phyloP scores from a whole-genome alignment of 192 early-diverging fungal species.

The Backusella tarrabulga region DNA sequence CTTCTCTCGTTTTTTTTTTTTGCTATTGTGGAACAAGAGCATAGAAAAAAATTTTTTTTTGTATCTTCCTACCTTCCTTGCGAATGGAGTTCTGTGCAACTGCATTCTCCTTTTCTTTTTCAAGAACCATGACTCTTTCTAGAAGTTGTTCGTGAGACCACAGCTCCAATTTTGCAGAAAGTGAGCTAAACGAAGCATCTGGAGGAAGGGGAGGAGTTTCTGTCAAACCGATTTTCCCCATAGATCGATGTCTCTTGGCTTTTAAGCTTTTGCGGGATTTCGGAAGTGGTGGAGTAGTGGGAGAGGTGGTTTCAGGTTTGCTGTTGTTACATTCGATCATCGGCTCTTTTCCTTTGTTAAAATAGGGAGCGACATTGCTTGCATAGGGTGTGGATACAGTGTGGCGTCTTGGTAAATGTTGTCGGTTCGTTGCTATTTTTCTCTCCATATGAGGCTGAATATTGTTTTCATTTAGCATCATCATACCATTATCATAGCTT shows the following conservation, averaged over 20 bases:
- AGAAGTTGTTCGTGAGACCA: conserved; percentile 24
- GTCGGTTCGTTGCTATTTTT: neutral
- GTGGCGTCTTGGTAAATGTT: conserved; percentile 22
- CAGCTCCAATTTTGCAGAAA: conserved; percentile 17
- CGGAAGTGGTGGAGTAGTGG: neutral
- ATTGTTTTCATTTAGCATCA: neutral
- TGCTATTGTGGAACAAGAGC: neutral
- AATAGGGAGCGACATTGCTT: neutral
- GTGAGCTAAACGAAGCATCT: neutral
- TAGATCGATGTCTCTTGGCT: conserved; percentile 16
- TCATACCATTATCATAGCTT: neutral
- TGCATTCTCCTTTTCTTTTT: conserved; percentile 21
- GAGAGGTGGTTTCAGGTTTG: neutral
- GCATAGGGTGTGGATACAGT: conserved; percentile 31
- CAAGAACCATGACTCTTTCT: conserved; percentile 22
- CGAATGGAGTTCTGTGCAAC: neutral
- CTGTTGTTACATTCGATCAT: conserved; percentile 8
- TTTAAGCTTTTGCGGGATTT: conserved; percentile 9
- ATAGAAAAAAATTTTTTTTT: neutral
- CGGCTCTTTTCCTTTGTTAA: conserved; percentile 14
- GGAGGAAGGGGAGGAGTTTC: conserved; percentile 3
- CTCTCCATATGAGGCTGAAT: neutral
- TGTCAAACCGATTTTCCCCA: conserved; percentile 14
- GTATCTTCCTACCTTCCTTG: neutral
- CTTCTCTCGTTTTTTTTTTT: neutral